Evolutionary conservation across 495 filamentous ascomycete genomes (phyloP), one percentile per base, ranked within the genome.

Genomic region (Aspergillus biplanus): DNA sequence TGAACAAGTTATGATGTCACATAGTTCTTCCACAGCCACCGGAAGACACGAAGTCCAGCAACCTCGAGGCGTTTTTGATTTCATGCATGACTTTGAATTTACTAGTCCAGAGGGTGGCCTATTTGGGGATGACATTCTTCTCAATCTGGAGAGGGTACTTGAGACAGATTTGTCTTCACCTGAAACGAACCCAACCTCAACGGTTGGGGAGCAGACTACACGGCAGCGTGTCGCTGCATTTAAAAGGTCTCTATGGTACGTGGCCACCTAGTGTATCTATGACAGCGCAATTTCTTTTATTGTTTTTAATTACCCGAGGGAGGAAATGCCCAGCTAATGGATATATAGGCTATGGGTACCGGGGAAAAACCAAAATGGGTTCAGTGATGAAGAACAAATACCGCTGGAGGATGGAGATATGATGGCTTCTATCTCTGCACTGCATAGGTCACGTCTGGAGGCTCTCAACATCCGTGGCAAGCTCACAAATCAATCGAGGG

Each of bases 311-410:
- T 44, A 4, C 12, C 39, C 39, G 39, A 44, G 39, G n/a, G 21
- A 27, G 21, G 21, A 27, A 27, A 27, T 27, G 21, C 1, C 21
- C 21, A 27, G 21, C 46, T 49, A 16, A 49, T 16, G 5, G 46
- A 16, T 4, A 16, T 8, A 3, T 31, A 74, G 71, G 71, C 61
- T 70, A 3, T 72, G 71, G 71, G 52, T 67, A 1, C 71, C 67
- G 5, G 67, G 67, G 46, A 74, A 74, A 35, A 74, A 71, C 18
- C 69, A 74, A 39, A 67, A 70, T 48, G 71, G 58, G 0, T 72
- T 72, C 37, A 74, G 69, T 27, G 71, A 65, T 5, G 66, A 74
- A 50, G 53, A 34, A 32, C 49, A 56, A 6, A 67, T 74, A 16
- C 69, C 71, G 2, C 62, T 74, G 0, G 44, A 60, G 5, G 71